phyloP scores from a whole-genome alignment of 2,329 filamentous ascomycete genomes.

The Pseudogymnoascus sp. region DNA sequence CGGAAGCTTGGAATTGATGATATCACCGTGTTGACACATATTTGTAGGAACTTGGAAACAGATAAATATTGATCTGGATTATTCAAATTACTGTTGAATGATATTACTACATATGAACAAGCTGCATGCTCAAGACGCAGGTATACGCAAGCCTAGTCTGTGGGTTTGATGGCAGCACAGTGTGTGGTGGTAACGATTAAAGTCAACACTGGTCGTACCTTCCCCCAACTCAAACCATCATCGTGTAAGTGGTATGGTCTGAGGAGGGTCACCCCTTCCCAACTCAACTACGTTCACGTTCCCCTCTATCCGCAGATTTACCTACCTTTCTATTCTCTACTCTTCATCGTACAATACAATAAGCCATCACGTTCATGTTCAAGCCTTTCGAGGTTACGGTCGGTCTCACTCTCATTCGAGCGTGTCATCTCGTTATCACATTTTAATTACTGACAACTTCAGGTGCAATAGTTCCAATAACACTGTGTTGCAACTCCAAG shows the following conservation, averaged over 20 bases:
- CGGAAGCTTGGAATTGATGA: background rate
- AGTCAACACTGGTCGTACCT: background rate
- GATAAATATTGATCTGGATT: background rate
- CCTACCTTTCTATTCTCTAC: background rate
- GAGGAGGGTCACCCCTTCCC: background rate
- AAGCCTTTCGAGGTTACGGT: background rate
- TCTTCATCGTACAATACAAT: background rate
- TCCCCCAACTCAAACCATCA: background rate
- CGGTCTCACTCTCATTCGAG: background rate
- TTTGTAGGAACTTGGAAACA: background rate
- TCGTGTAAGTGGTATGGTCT: background rate
- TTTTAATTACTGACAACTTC: background rate
- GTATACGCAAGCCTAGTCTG: background rate
- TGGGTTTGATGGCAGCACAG: background rate
- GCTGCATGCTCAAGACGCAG: background rate
- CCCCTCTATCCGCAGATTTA: background rate
- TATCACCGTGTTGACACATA: background rate
- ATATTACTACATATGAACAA: background rate
- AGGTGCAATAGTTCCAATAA: background rate
- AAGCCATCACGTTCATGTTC: background rate
- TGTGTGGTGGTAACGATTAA: background rate
- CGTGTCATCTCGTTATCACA: background rate
- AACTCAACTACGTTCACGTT: background rate
- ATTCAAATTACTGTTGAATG: background rate
- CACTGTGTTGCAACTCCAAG: background rate